Percentiles rank a stretch among this genome's conserved stretches.
Evolutionary conservation across 2,329 filamentous ascomycete species (phyloP).

Genomic region (Cladosporium sp.): DNA sequence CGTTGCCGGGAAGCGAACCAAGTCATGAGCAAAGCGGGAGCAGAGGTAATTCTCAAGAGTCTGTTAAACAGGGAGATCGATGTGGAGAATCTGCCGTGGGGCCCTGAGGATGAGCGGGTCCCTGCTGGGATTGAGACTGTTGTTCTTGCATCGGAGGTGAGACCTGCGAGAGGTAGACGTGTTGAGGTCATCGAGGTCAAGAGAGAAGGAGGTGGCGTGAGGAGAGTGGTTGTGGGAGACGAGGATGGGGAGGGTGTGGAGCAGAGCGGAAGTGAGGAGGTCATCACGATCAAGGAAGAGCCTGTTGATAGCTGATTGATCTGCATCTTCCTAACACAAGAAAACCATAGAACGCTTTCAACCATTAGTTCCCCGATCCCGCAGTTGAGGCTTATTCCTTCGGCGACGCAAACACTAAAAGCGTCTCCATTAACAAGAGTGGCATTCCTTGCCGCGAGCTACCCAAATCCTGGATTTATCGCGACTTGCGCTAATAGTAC

Average conservation of each 20-base stretch:
- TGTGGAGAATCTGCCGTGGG: slow-evolving; percentile 81
- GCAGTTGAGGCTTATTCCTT: too few species aligned
- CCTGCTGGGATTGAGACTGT: slow-evolving; percentile 81
- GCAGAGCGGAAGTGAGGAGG: slow-evolving; percentile 22
- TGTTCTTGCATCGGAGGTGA: slow-evolving; percentile 68
- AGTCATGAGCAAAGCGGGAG: slow-evolving; percentile 91
- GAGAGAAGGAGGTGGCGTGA: slow-evolving; percentile 34
- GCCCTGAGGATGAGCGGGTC: slow-evolving; percentile 66
- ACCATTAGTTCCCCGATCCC: not conserved
- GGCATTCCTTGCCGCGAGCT: too few species aligned
- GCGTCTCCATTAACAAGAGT: too few species aligned
- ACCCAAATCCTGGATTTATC: too few species aligned
- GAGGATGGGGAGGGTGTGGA: slow-evolving; percentile 23
- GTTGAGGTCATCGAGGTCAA: slow-evolving; percentile 46
- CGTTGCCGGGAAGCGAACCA: slow-evolving; percentile 81
- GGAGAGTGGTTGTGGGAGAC: slow-evolving; percentile 32
- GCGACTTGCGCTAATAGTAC: too few species aligned
- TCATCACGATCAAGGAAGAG: slow-evolving; percentile 37
- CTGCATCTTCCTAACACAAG: too few species aligned
- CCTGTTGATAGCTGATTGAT: slow-evolving; percentile 26
- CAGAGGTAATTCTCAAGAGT: slow-evolving; percentile 75
- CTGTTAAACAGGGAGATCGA: slow-evolving; percentile 77
- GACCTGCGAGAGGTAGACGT: slow-evolving; percentile 41
- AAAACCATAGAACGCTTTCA: too few species aligned
- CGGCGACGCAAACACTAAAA: too few species aligned